Evolutionary conservation across 305 asterid genomes (phyloP).

Genomic region (Solanum hybrid): DNA sequence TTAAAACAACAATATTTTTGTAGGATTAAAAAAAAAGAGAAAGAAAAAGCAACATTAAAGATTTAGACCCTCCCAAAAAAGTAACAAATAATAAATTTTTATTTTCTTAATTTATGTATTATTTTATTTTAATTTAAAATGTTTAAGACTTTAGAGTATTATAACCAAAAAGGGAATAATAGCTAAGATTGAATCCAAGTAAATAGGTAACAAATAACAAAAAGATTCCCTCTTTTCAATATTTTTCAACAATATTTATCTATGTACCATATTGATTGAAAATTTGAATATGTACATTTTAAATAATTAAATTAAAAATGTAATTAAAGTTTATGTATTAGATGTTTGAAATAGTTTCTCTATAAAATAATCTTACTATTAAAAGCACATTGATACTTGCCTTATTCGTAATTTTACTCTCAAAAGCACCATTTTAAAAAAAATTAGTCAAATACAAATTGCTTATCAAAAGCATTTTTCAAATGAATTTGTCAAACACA

Average conservation of each 20-base stretch:
- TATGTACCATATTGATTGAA: not conserved
- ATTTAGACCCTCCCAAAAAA: not conserved
- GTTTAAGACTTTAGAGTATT: not conserved
- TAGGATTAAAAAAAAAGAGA: too few species aligned
- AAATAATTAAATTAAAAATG: not conserved
- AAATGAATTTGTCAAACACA: not conserved
- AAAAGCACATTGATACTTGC: not conserved
- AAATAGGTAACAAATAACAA: not conserved
- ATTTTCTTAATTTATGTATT: not conserved
- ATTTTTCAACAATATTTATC: not conserved
- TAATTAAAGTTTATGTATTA: not conserved
- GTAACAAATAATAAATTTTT: not conserved
- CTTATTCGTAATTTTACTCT: not conserved
- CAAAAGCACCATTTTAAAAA: too few species aligned
- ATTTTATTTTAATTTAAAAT: too few species aligned
- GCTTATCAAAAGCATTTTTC: not conserved
- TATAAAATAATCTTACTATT: too few species aligned
- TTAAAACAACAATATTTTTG: too few species aligned
- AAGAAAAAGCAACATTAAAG: too few species aligned
- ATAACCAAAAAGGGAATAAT: not conserved
- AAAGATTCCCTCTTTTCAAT: too few species aligned
- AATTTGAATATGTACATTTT: not conserved
- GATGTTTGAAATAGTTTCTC: not conserved
- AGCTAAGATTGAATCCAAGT: not conserved
- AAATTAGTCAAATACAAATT: not conserved